Percentiles rank a stretch among this genome's conserved stretches.
Conservation (phyloP, 2,329 filamentous ascomycete species). For the Ilyonectria destructans region DNA sequence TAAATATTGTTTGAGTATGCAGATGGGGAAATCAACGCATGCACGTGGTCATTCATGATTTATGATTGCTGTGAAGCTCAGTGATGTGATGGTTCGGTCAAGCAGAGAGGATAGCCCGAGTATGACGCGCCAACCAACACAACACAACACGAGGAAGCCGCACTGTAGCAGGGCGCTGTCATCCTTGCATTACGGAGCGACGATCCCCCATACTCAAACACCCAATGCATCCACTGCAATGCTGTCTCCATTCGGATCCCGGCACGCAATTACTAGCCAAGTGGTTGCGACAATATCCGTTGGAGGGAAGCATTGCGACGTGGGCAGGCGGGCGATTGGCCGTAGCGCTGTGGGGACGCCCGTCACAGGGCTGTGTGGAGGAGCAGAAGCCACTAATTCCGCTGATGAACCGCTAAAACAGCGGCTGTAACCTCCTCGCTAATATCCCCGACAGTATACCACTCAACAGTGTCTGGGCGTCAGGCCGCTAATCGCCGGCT, state of each 20-base stretch:
- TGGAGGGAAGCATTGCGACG: not conserved
- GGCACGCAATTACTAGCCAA: not conserved
- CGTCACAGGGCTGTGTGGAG: slow-evolving; percentile 8
- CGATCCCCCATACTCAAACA: not conserved
- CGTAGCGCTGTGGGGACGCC: not conserved
- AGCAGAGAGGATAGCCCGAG: not conserved
- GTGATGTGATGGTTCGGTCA: not conserved
- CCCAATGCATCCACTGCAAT: not conserved
- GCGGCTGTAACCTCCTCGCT: not conserved
- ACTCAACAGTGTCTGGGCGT: not conserved
- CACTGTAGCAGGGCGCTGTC: slow-evolving; percentile 9
- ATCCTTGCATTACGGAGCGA: slow-evolving; percentile 1
- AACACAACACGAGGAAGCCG: not conserved
- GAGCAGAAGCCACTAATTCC: slow-evolving; percentile 3
- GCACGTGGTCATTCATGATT: slow-evolving; percentile 6
- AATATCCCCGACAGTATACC: not conserved
- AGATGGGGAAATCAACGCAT: not conserved
- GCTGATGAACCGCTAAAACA: not conserved
- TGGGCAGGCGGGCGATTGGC: not conserved
- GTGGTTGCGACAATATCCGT: not conserved
- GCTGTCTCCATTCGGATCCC: not conserved
- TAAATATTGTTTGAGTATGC: not conserved
- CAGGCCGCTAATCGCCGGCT: not conserved
- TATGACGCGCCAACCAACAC: not conserved
- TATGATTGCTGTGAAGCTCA: not conserved